Percentiles rank a stretch among this genome's conserved stretches.
Conservation (phyloP, 495 filamentous ascomycete species). For the Lindgomyces ingoldianus region DNA sequence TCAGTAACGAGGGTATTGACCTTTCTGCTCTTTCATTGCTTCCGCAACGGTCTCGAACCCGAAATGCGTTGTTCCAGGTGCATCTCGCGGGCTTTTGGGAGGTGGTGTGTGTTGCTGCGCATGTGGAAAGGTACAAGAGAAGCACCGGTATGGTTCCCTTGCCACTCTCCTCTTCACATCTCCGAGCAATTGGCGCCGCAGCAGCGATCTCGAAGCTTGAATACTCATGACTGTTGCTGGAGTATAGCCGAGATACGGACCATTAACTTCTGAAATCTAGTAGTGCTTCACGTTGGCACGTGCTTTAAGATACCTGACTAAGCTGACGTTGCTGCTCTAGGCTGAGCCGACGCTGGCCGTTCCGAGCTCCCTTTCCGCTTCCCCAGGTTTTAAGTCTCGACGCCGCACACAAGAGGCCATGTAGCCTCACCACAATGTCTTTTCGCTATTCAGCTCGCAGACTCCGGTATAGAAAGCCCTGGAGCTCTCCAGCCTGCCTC, state of each 20-base stretch:
- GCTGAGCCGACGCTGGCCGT: conserved; percentile 33
- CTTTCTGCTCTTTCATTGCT: conserved; percentile 73
- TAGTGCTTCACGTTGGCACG: conserved; percentile 22
- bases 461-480: neutral
- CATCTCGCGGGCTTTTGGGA: conserved; percentile 32
- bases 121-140: conserved; percentile 55
- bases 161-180: neutral
- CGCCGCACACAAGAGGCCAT: neutral
- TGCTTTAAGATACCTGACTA: conserved; percentile 9
- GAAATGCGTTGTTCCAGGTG: conserved; percentile 77
- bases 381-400: conserved; percentile 21
- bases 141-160: conserved; percentile 52
- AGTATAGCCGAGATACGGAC: conserved; percentile 16
- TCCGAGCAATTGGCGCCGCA: conserved; percentile 29
- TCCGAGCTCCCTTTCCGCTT: conserved; percentile 22
- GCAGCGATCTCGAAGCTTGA: conserved; percentile 22
- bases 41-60: conserved; percentile 88
- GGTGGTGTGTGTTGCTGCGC: conserved; percentile 49
- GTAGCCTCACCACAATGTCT: conserved; percentile 24
- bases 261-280: conserved; percentile 21
- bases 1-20: conserved; percentile 45
- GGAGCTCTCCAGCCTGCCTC: neutral
- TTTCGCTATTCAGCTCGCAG: conserved; percentile 24
- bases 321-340: conserved; percentile 23
- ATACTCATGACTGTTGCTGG: conserved; percentile 20